phyloP scores from a whole-genome alignment of 345 rosid species.

The Hypericum perforatum region DNA sequence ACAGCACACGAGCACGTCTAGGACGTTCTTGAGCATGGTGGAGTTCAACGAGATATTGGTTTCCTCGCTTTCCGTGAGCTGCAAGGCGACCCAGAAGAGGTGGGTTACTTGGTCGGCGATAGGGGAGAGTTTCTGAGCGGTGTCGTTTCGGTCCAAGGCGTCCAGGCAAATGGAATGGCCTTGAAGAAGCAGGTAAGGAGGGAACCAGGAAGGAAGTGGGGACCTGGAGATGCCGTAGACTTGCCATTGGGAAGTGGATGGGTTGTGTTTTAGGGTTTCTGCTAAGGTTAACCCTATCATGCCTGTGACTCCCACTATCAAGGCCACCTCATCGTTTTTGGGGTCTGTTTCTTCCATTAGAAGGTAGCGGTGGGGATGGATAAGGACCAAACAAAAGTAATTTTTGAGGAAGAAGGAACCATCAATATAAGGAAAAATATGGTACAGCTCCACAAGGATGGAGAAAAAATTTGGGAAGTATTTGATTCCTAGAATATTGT shows the following conservation, averaged over 20 bases:
- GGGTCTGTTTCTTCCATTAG: too few relatives aligned
- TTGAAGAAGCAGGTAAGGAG: constrained; percentile 9
- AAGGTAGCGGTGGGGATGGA: too few relatives aligned
- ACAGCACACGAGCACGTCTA: constrained; percentile 1
- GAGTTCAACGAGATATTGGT: constrained; percentile 14
- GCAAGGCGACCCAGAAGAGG: constrained; percentile 32
- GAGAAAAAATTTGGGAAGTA: too few relatives aligned
- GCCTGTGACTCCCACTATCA: constrained; percentile 34
- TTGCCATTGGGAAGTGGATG: constrained; percentile 20
- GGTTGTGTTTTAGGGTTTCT: constrained; percentile 23
- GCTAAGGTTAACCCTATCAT: constrained; percentile 32
- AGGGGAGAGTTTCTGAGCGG: constrained; percentile 3
- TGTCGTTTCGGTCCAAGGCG: constrained; percentile 6
- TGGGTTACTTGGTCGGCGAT: constrained; percentile 17
- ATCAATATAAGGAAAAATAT: too few relatives aligned
- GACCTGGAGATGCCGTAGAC: constrained; percentile 28
- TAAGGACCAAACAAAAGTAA: too few relatives aligned
- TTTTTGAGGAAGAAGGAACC: too few relatives aligned
- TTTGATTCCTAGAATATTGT: too few relatives aligned
- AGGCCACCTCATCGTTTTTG: constrained; percentile 6
- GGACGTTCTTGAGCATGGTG: constrained; percentile 21
- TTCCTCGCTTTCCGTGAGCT: constrained; percentile 16
- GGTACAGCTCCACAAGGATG: too few relatives aligned
- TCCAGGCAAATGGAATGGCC: constrained; percentile 19
- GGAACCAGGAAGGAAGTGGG: constrained; percentile 24